A percentile compares a stretch with the other conserved stretches of the same genome.
These are phyloP conservation scores for Citrus reticulata DNA, from an alignment of 345 rosid species.

Conservation along the genomic window DNA sequence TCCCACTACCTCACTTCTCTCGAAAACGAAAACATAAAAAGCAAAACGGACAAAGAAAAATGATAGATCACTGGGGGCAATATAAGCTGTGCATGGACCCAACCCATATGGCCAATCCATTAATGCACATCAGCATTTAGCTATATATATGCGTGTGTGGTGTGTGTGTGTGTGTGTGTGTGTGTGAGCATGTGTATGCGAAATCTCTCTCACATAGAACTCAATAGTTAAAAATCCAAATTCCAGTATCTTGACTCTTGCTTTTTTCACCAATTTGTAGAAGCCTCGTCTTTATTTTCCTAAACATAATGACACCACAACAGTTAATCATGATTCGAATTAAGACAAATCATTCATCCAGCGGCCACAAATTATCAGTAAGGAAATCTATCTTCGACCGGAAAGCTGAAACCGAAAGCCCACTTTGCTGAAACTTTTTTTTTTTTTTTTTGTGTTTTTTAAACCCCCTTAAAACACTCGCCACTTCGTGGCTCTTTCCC, in stretches of 20 bases:
- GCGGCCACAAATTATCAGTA: neutral
- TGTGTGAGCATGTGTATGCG: too few relatives aligned
- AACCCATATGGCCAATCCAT: neutral
- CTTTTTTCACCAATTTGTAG: neutral
- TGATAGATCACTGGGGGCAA: neutral
- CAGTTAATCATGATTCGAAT: neutral
- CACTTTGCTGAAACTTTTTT: neutral
- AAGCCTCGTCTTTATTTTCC: neutral
- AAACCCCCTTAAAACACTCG: neutral
- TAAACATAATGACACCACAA: too few relatives aligned
- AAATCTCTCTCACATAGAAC: neutral
- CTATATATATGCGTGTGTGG: too few relatives aligned
- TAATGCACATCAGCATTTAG: neutral
- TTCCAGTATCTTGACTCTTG: neutral
- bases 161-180: too few relatives aligned
- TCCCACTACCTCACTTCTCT: neutral
- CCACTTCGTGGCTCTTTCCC: neutral
- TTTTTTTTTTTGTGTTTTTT: too few relatives aligned
- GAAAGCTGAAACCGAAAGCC: too few relatives aligned
- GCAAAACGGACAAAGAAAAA: neutral
- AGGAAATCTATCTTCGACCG: too few relatives aligned
- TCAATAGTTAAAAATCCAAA: neutral
- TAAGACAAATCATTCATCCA: neutral
- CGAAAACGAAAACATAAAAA: neutral
- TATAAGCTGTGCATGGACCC: neutral